Base-by-base conservation (phyloP, 129 eudicot species). In the Scalesia atractyloides region DNA sequence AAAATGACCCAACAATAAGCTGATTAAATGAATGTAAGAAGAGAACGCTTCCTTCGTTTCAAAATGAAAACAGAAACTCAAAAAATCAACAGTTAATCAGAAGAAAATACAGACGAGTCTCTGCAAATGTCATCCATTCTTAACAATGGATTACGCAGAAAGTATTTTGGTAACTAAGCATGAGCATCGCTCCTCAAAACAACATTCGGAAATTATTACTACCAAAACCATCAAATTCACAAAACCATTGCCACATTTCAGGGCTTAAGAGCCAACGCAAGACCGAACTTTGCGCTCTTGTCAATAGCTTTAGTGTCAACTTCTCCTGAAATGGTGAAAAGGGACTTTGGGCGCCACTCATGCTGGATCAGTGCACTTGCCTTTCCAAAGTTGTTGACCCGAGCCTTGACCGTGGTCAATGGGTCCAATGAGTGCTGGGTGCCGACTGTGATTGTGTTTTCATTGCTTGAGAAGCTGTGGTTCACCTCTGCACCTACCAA, bases 301-400 rank as follows among this genome's bases (percentile, higher is more conserved):
- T 89, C 92, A 37, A 87, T 69, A 44, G 96, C 86, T 74, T 85
- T 88, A 44, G 94, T 87, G 76, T 92, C 97, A 7, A 85, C 89
- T 69, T 92, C 96, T 41, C 86, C 89, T 18, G 98, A 87, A 30
- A 92, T 33, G 54, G 98, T 85, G 78, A 89, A 78, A 18, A 82
- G 83, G 64, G 96, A 89, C 82, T 76, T 92, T 1, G 98, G 96
- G 5, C 96, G 95, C 98, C 96, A 92, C 70, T 87, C 96, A 12
- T 89, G 96, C 83, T 92, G 96, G 78, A 92, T 80, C 58, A 92
- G 83, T 39, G 89, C 95, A 73, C 71, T 85, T 12, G 90, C 83
- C 73, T 86, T 83, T 65, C 98, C 98, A 68, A 72, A 80, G 89
- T 87, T 89, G 91, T 89, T 87, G 41, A 93, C 74, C 37, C 95